Conservation (phyloP, 139 green algal genomes). For the Closterium sp. region DNA sequence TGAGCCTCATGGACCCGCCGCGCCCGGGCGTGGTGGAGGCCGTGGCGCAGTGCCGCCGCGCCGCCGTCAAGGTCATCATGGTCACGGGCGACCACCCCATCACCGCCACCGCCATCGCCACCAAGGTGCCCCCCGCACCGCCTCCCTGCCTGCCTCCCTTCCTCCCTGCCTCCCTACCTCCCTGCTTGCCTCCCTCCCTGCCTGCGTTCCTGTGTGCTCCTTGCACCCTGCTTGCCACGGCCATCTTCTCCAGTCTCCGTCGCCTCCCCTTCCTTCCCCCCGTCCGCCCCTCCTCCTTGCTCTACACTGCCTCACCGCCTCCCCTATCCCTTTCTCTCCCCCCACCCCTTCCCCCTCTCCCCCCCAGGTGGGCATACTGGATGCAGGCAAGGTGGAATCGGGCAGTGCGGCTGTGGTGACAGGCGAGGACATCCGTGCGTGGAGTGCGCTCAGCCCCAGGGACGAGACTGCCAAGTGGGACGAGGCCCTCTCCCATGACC, state of each 20-base stretch:
- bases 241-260: no score
- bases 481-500: conserved; percentile 42
- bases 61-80: conserved; percentile 74
- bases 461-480: conserved; percentile 68
- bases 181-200: no score
- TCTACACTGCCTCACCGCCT: neutral
- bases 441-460: conserved; percentile 62
- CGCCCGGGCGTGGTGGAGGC: conserved; percentile 70
- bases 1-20: conserved; percentile 80
- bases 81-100: conserved; percentile 79
- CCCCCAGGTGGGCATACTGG: conserved; percentile 65
- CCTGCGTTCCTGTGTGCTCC: no score
- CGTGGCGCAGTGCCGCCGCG: conserved; percentile 62
- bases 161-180: no score
- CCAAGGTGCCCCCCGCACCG: neutral
- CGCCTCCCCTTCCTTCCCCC: no score
- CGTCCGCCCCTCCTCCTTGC: no score
- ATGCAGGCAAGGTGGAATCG: conserved; percentile 58
- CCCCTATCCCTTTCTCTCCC: neutral
- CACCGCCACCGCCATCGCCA: conserved; percentile 72
- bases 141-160: no score
- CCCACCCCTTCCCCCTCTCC: neutral
- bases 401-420: conserved; percentile 68
- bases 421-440: conserved; percentile 70
- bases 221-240: no score